Evolutionary conservation across 1,284 basidiomycete species (phyloP).

Genomic region (Malassezia dermatis): DNA sequence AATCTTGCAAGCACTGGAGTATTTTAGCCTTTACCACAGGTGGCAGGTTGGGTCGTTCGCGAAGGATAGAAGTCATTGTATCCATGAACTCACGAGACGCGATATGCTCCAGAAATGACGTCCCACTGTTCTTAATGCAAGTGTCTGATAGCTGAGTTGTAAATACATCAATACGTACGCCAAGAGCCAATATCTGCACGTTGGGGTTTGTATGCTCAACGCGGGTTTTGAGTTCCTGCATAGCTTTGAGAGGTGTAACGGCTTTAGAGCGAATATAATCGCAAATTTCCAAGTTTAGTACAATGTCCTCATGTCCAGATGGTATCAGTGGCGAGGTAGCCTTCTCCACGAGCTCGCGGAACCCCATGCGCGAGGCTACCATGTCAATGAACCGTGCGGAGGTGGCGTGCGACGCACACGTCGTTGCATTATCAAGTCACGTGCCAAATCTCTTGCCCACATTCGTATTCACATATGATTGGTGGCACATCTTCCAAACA

Average conservation of each 20-base stretch:
- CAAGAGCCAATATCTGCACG: conserved; percentile 74
- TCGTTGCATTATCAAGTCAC: neutral
- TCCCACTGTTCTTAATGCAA: conserved; percentile 95
- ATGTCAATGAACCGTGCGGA: conserved; percentile 5
- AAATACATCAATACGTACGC: conserved; percentile 51
- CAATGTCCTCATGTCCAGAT: conserved; percentile 66
- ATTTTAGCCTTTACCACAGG: conserved; percentile 74
- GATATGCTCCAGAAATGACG: conserved; percentile 61
- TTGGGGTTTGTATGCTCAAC: conserved; percentile 92
- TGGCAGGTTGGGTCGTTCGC: conserved; percentile 56
- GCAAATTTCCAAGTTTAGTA: conserved; percentile 85
- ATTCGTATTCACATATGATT: neutral
- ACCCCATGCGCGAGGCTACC: conserved; percentile 1
- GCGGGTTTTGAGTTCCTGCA: conserved; percentile 75
- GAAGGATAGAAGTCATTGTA: conserved; percentile 71
- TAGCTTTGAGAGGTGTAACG: conserved; percentile 71
- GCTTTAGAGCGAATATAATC: conserved; percentile 87
- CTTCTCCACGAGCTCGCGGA: conserved; percentile 56
- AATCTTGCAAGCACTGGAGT: conserved; percentile 73
- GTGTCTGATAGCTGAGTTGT: conserved; percentile 61
- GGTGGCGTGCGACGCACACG: neutral
- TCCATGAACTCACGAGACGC: conserved; percentile 81
- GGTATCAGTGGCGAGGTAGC: conserved; percentile 80
- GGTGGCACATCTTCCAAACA: conserved; percentile 1
- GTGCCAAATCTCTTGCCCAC: neutral